Evolutionary conservation across 1,139 yeast species (phyloP).

Genomic region (Candida neerlandica): DNA sequence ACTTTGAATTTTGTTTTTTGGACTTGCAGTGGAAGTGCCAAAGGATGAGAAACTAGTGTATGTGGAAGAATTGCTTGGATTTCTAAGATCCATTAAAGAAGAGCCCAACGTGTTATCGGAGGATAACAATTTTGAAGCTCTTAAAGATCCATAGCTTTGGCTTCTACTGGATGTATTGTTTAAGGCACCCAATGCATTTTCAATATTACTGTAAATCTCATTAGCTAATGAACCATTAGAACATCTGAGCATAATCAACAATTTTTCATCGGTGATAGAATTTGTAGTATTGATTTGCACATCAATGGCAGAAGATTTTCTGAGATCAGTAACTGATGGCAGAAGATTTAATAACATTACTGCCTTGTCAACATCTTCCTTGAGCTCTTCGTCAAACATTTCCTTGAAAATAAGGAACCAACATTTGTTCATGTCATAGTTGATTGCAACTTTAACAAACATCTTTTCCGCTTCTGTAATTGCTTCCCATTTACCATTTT

Average conservation of each 20-base stretch:
- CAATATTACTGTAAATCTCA: slow-evolving; percentile 29
- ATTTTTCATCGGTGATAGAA: slow-evolving; percentile 31
- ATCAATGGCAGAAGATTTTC: slow-evolving; percentile 46
- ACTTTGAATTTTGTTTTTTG: neutral
- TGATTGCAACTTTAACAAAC: slow-evolving; percentile 42
- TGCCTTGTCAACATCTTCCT: slow-evolving; percentile 40
- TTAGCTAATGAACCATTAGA: slow-evolving; percentile 28
- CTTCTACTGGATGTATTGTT: slow-evolving; percentile 17
- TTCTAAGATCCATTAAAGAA: slow-evolving; percentile 34
- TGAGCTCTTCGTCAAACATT: slow-evolving; percentile 32
- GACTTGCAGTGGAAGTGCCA: slow-evolving; percentile 3
- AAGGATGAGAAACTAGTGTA: slow-evolving; percentile 35
- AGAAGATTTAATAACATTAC: slow-evolving; percentile 37
- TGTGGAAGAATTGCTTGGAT: slow-evolving; percentile 38
- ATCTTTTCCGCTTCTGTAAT: slow-evolving; percentile 39
- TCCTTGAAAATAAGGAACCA: slow-evolving; percentile 50
- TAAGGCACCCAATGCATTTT: slow-evolving; percentile 31
- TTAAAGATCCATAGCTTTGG: slow-evolving; percentile 22
- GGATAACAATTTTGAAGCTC: slow-evolving; percentile 21
- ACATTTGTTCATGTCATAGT: slow-evolving; percentile 32
- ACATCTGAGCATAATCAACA: slow-evolving; percentile 41
- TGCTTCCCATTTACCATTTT: slow-evolving; percentile 52
- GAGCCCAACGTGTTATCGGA: slow-evolving; percentile 41
- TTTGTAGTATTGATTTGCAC: slow-evolving; percentile 38
- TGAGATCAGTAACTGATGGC: slow-evolving; percentile 24